A percentile compares a stretch with the other conserved stretches of the same genome.
These are phyloP conservation scores for Citrus maxima DNA, from an alignment of 345 rosid genomes.

Conservation along the genomic window DNA sequence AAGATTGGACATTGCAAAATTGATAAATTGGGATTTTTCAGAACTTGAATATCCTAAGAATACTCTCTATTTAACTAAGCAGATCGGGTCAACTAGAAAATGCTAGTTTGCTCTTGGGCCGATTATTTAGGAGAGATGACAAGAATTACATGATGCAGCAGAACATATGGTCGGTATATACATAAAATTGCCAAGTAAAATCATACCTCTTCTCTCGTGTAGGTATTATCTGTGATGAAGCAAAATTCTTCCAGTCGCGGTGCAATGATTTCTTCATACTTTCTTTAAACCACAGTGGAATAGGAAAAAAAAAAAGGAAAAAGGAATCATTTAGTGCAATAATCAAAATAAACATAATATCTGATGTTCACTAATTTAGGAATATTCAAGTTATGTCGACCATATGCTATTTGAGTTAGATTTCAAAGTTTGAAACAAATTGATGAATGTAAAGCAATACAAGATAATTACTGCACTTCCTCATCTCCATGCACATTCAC, in stretches of 20 bases:
- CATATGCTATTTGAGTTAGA: background rate
- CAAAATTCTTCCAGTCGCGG: slow-evolving; percentile 93
- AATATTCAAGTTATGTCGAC: background rate
- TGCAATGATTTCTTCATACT: slow-evolving; percentile 85
- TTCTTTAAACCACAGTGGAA: slow-evolving; percentile 44
- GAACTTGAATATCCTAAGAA: background rate
- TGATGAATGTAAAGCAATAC: background rate
- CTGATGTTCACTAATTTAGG: background rate
- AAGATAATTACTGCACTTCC: background rate
- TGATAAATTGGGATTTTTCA: background rate
- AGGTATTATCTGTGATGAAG: slow-evolving; percentile 89
- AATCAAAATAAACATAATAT: background rate
- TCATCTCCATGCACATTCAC: background rate
- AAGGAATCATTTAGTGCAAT: slow-evolving; percentile 14
- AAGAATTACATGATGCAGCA: background rate
- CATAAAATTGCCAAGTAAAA: background rate
- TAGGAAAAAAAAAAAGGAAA: slow-evolving; percentile 23
- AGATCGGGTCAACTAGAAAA: background rate
- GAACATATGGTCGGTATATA: background rate
- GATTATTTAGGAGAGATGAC: background rate
- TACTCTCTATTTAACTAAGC: background rate
- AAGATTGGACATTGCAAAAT: background rate
- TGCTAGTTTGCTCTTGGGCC: background rate
- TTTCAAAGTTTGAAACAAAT: background rate
- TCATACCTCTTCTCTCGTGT: slow-evolving; percentile 70